These are phyloP conservation scores for Hypomyces perniciosus DNA, from an alignment of 2,329 filamentous ascomycete species.

Conservation along the genomic window DNA sequence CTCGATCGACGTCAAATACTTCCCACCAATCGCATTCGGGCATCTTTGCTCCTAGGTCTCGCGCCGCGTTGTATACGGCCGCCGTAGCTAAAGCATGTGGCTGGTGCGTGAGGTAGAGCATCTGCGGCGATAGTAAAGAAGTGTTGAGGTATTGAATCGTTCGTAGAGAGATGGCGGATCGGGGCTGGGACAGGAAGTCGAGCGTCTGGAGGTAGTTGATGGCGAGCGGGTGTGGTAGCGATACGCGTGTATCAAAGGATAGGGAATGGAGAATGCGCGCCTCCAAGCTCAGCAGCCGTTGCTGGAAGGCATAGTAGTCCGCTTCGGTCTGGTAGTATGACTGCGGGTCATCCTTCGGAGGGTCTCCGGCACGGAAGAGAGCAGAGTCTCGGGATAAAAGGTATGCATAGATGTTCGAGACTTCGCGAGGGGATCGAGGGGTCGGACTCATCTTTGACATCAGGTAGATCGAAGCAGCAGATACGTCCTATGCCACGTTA, in stretches of 20 bases:
- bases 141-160: constrained; percentile 79
- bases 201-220: constrained; percentile 91
- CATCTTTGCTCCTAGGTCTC: constrained; percentile 69
- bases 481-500: constrained; percentile 56
- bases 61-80: constrained; percentile 82
- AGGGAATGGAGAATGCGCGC: constrained; percentile 68
- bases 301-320: constrained; percentile 59
- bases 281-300: constrained; percentile 66
- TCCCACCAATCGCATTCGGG: constrained; percentile 93
- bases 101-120: constrained; percentile 88
- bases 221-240: constrained; percentile 77
- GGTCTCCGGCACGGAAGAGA: constrained; percentile 39
- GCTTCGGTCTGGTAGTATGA: constrained; percentile 68
- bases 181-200: constrained; percentile 51
- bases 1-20: constrained; percentile 90
- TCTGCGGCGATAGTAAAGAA: constrained; percentile 76
- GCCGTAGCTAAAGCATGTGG: constrained; percentile 79
- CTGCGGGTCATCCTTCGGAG: constrained; percentile 37
- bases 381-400: constrained; percentile 59
- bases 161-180: constrained; percentile 53
- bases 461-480: constrained; percentile 75
- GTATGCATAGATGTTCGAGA: constrained; percentile 81
- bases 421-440: constrained; percentile 69
- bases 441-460: constrained; percentile 74
- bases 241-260: constrained; percentile 77